Conservation (phyloP, 768 basidiomycete genomes). For the Trametes elegans region DNA sequence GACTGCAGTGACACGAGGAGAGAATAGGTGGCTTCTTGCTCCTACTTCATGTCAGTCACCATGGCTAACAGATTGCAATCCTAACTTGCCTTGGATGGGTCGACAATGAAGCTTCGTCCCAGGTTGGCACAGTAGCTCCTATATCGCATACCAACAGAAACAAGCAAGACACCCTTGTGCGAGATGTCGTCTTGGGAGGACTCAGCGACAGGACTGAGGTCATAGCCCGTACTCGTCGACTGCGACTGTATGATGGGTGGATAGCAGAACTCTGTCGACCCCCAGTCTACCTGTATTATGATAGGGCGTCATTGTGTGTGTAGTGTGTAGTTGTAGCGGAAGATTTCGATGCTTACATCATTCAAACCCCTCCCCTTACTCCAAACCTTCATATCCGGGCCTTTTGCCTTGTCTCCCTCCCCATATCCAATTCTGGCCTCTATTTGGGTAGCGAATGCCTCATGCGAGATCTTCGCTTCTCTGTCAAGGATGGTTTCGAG, state of each 20-base stretch:
- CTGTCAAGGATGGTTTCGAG: conserved; percentile 90
- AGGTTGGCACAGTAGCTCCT: conserved; percentile 92
- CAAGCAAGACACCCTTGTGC: conserved; percentile 84
- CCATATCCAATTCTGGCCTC: conserved; percentile 87
- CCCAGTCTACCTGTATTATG: conserved; percentile 73
- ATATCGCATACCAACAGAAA: conserved; percentile 87
- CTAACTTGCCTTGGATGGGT: conserved; percentile 73
- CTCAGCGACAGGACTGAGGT: conserved; percentile 82
- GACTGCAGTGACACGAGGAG: conserved; percentile 75
- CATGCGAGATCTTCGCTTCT: conserved; percentile 88
- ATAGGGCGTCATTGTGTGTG: neutral
- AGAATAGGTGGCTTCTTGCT: conserved; percentile 87
- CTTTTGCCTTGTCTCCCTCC: conserved; percentile 71
- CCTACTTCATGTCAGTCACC: conserved; percentile 42
- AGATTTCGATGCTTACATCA: conserved; percentile 61
- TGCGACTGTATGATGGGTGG: conserved; percentile 95
- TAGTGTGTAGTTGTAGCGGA: neutral
- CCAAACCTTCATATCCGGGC: conserved; percentile 94
- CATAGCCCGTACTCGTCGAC: conserved; percentile 79
- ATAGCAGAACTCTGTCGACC: conserved; percentile 90
- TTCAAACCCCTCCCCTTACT: conserved; percentile 67
- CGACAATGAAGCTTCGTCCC: conserved; percentile 92
- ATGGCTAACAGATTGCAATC: conserved; percentile 5
- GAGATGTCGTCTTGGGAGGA: conserved; percentile 82
- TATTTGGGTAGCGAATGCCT: conserved; percentile 79